Conservation (phyloP, 768 basidiomycete species). For the Leccinum subtestaceum region DNA sequence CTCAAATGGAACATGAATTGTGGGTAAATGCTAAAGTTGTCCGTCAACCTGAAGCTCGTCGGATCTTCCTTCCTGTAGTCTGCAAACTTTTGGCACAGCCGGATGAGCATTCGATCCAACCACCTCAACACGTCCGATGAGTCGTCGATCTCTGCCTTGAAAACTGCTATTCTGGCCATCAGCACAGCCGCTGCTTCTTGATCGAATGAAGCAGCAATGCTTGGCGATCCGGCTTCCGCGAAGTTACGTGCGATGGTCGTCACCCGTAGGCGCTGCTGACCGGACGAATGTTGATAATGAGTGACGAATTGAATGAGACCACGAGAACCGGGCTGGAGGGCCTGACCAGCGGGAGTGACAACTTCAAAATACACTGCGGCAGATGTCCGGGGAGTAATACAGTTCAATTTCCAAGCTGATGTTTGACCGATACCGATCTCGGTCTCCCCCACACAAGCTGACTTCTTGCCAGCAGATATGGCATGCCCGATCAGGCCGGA, state of each 20-base stretch:
- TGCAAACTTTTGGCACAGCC: constrained; percentile 98
- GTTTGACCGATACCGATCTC: constrained; percentile 99
- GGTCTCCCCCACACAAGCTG: constrained; percentile 94
- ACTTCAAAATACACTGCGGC: constrained; percentile 97
- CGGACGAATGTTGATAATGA: constrained; percentile 96
- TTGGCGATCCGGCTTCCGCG: constrained; percentile 94
- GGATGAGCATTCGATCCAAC: constrained; percentile 98
- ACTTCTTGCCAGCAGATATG: constrained; percentile 96
- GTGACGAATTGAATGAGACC: constrained; percentile 98
- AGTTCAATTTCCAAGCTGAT: constrained; percentile 96
- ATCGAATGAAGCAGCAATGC: constrained; percentile 91
- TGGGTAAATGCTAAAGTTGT: constrained; percentile 98
- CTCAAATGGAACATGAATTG: constrained; percentile 99
- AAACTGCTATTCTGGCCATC: constrained; percentile 98
- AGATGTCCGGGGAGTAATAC: constrained; percentile 82
- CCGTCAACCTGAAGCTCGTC: constrained; percentile 84
- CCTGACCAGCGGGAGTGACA: constrained; percentile 94
- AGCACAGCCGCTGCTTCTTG: constrained; percentile 97
- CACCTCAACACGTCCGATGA: constrained; percentile 94
- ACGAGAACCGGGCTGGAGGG: constrained; percentile 82
- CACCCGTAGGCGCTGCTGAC: constrained; percentile 93
- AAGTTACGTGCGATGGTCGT: constrained; percentile 98
- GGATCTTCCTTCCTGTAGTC: constrained; percentile 99
- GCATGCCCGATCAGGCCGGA: constrained; percentile 97
- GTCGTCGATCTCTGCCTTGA: constrained; percentile 99